Evolutionary conservation across 1,139 yeast species (phyloP).

Genomic region (Pichia sp.): DNA sequence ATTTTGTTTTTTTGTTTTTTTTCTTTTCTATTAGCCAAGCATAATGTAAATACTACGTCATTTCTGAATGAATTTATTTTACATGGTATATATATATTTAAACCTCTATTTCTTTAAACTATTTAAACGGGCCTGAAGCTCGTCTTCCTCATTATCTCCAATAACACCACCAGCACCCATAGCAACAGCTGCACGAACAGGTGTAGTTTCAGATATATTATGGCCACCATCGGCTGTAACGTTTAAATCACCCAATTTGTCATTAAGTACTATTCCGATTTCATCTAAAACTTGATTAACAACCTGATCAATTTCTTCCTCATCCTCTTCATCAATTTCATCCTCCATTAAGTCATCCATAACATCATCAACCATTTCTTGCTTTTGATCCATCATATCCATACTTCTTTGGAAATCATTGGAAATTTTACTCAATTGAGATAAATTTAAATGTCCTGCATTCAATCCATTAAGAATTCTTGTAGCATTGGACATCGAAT

Average conservation of each 20-base stretch:
- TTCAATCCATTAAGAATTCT: conserved; percentile 81
- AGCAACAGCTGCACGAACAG: conserved; percentile 40
- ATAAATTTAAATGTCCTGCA: conserved; percentile 71
- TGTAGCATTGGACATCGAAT: conserved; percentile 95
- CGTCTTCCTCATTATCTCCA: conserved; percentile 56
- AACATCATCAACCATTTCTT: conserved; percentile 98
- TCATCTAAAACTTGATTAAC: conserved; percentile 91
- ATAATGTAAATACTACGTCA: neutral
- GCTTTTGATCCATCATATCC: conserved; percentile 97
- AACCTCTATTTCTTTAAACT: conserved; percentile 54
- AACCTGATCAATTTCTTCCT: conserved; percentile 89
- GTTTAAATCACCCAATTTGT: conserved; percentile 48
- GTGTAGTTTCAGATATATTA: conserved; percentile 34
- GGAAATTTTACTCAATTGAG: conserved; percentile 81
- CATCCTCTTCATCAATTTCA: conserved; percentile 68
- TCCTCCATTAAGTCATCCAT: conserved; percentile 93
- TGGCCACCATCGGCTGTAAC: neutral
- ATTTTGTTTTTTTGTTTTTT: neutral
- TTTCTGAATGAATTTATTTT: no score
- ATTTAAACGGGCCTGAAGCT: conserved; percentile 81
- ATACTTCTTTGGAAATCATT: conserved; percentile 94
- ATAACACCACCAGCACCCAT: conserved; percentile 31
- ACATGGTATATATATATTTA: no score
- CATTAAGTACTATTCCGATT: conserved; percentile 83
- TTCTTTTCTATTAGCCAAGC: neutral